Percentiles rank a stretch among this genome's conserved stretches.
Conservation (phyloP, 2,329 filamentous ascomycete genomes). For the Aureobasidium vineae region DNA sequence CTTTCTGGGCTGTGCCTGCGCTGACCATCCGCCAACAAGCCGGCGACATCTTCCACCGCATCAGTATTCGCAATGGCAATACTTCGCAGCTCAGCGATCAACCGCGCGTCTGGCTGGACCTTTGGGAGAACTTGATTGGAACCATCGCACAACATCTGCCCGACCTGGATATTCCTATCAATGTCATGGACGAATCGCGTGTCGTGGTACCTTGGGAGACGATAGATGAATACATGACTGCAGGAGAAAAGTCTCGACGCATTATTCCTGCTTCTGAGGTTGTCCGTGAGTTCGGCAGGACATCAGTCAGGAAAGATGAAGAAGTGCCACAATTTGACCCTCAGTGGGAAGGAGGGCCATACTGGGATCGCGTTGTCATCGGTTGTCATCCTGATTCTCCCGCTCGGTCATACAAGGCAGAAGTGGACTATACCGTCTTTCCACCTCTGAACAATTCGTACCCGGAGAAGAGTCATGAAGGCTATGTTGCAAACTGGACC, state of each 20-base stretch:
- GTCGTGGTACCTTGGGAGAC: slow-evolving; percentile 50
- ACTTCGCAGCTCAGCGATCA: slow-evolving; percentile 28
- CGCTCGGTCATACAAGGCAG: slow-evolving; percentile 37
- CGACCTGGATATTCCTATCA: slow-evolving; percentile 50
- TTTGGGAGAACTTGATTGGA: slow-evolving; percentile 45
- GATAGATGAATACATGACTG: slow-evolving; percentile 42
- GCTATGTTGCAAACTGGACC: slow-evolving; percentile 52
- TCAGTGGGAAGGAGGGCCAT: slow-evolving; percentile 39
- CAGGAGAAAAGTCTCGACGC: slow-evolving; percentile 36
- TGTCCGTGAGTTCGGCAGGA: slow-evolving; percentile 34
- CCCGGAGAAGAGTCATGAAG: slow-evolving; percentile 41
- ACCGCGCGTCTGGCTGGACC: slow-evolving; percentile 40
- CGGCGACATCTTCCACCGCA: slow-evolving; percentile 40
- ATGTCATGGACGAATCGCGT: slow-evolving; percentile 52
- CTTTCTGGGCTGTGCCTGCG: slow-evolving; percentile 51
- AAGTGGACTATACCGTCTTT: slow-evolving; percentile 42
- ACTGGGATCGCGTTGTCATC: slow-evolving; percentile 46
- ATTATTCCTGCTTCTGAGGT: slow-evolving; percentile 36
- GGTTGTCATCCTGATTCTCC: slow-evolving; percentile 44
- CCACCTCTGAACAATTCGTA: slow-evolving; percentile 37
- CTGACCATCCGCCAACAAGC: slow-evolving; percentile 45
- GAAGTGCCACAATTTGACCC: slow-evolving; percentile 35
- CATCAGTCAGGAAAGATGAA: slow-evolving; percentile 34
- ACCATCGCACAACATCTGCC: slow-evolving; percentile 43
- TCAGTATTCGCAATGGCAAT: slow-evolving; percentile 45